These are phyloP conservation scores for Phytophthora pistaciae DNA, from an alignment of 352 stramenopile genomes.

Conservation along the genomic window DNA sequence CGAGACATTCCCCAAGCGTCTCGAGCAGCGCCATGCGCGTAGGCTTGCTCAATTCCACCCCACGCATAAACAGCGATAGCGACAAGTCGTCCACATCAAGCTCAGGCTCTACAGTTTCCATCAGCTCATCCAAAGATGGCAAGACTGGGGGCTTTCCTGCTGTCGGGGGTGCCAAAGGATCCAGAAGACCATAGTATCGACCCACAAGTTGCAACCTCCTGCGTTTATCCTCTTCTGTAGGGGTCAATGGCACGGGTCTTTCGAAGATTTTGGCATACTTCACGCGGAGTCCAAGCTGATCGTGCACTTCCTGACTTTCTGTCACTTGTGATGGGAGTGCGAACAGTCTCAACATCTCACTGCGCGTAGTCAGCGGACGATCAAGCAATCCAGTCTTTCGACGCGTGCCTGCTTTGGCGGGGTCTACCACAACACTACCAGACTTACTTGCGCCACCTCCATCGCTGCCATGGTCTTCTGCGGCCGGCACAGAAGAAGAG, in stretches of 20 bases:
- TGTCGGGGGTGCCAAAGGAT: conserved; percentile 20
- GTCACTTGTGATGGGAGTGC: conserved; percentile 52
- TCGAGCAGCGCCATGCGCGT: conserved; percentile 67
- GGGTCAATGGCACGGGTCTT: conserved; percentile 43
- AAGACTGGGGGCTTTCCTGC: conserved; percentile 1
- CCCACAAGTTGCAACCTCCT: conserved; percentile 53
- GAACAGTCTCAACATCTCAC: conserved; percentile 71
- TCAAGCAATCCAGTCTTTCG: conserved; percentile 4
- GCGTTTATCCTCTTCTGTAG: conserved; percentile 57
- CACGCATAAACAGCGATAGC: conserved; percentile 68
- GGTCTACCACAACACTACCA: background rate
- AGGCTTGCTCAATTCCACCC: conserved; percentile 66
- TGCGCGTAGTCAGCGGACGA: conserved; percentile 58
- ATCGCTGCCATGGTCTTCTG: conserved; percentile 4
- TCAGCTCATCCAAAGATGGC: conserved; percentile 43
- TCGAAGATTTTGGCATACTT: conserved; percentile 66
- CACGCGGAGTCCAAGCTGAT: conserved; percentile 46
- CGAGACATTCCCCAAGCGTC: conserved; percentile 61
- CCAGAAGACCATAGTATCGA: conserved; percentile 65
- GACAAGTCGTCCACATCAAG: conserved; percentile 73
- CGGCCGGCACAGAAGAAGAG: background rate
- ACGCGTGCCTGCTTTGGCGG: background rate
- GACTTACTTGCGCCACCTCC: background rate
- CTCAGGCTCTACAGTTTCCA: conserved; percentile 73
- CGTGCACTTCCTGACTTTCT: conserved; percentile 40